Evolutionary conservation across 2,329 filamentous ascomycete genomes (phyloP), one percentile per base, ranked within the genome.

Genomic region (Claviceps maximensis): DNA sequence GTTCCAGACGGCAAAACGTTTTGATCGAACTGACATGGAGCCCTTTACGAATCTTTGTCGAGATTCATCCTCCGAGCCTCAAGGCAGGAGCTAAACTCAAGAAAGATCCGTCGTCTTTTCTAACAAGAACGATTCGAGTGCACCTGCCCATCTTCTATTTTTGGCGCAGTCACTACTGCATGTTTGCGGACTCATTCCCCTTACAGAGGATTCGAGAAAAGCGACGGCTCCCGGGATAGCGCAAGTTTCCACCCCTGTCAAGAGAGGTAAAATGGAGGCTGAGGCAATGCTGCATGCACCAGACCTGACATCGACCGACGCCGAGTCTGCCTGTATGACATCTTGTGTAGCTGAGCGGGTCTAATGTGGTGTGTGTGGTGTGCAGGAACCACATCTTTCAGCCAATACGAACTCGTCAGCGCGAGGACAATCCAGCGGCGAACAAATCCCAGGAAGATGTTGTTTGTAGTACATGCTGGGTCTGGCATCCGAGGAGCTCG

Each of bases 321-420:
- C 51, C 36, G 29, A 42, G 41, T 47, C 15, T 31, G 47, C 40
- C 48, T 38, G n/a, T n/a, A n/a, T n/a, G n/a, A 48, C 46, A 41
- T 23, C 42, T 33, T n/a, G n/a, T 54, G 56, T 57, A 56, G 57
- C 54, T 50, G 29, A 48, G 46, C 50, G 53, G 51, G 45, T 45
- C 31, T 36, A n/a, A 47, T 61, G 58, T 59, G 63, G 63, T 65
- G 63, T 62, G 62, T 61, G 58, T 59, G 63, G 63, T 65, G 63
- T 62, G 62, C 56, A 53, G 58, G 60, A 58, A 58, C 62, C 61
- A 64, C 63, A 52, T 40, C 47, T 48, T 53, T 45, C 17, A 49
- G 21, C 57, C 57, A 63, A 65, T 62, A 65, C 63, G 63, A 51
- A 51, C 47, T 42, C 15, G 23, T 29, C 33, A 25, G 36, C 31